Evolutionary conservation across 2,329 filamentous ascomycete species (phyloP), one percentile per base, ranked within the genome.

Genomic region (Arthrobotrys conoides): DNA sequence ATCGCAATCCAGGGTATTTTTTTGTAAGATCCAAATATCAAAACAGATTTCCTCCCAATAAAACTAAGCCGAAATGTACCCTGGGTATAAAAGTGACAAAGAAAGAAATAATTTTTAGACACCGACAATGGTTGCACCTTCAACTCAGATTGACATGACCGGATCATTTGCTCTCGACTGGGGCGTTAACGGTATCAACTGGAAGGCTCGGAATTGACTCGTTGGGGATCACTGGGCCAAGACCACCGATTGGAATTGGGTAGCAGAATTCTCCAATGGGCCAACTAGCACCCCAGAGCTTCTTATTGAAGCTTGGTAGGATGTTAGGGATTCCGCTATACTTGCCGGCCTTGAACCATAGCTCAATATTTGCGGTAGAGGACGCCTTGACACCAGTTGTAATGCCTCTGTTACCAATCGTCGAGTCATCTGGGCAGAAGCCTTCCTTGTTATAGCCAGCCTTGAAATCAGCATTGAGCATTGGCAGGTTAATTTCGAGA

Each of bases 401-500:
- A 16, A 65, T 41, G 10, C 36, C 59, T 27, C 6, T 64, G 4
- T 22, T 51, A 14, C 24, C 22, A 9, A 10, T 10, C 22, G 12
- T 24, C 48, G 44, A 18, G 12, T 72, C 71, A 8, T 78, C 30
- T 8, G 68, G 75, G 27, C 75, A 78, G 63, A 72, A 72, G 5
- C 75, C 75, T 12, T 72, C 27, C 55, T 71, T 64, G 48, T 78
- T 72, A 20, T 64, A 82, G 20, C 72, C 81, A n/a, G 76, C 70
- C 44, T 51, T 70, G 9, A 81, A 36, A 18, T 65, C 51, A 12
- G 71, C 64, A 22, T 51, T 76, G 51, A 82, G 59, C 16, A 57
- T 66, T 20, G 81, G 81, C 10, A 81, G n/a, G 4, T 75, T 76
- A 27, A 82, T 36, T 49, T 80, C 80, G 6, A 82, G 59, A 3